Percentiles rank a stretch among this genome's conserved stretches.
These are phyloP conservation scores for Neonectria sp. DNA, from an alignment of 2,329 filamentous ascomycete genomes.

Conservation along the genomic window DNA sequence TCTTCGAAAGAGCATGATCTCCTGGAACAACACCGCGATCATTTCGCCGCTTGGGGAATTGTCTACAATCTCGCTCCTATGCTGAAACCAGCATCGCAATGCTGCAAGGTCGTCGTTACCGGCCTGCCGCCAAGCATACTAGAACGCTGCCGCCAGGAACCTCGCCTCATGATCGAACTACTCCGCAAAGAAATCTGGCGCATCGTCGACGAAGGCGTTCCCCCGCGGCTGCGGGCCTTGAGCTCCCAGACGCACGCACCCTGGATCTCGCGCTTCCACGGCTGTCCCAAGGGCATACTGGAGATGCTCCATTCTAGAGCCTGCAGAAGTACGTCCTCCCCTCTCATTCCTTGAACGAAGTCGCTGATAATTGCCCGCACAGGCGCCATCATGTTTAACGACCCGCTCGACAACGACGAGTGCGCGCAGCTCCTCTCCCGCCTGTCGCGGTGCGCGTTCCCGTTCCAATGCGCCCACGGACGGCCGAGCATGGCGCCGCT, in stretches of 20 bases:
- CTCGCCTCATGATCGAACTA: constrained; percentile 79
- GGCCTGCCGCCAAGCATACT: constrained; percentile 79
- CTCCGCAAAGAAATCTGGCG: constrained; percentile 83
- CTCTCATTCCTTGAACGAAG: too few species aligned
- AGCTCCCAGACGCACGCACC: constrained; percentile 31
- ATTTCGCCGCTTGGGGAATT: constrained; percentile 84
- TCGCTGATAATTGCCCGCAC: constrained; percentile 19
- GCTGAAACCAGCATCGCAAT: not conserved
- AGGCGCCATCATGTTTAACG: constrained; percentile 89
- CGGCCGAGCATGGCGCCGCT: constrained; percentile 76
- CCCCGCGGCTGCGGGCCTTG: constrained; percentile 15
- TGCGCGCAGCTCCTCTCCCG: constrained; percentile 71
- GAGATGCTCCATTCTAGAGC: constrained; percentile 83
- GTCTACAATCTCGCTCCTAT: constrained; percentile 64
- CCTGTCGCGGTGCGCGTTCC: constrained; percentile 77
- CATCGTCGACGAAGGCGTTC: constrained; percentile 62
- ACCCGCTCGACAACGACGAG: constrained; percentile 70
- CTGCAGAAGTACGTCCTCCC: constrained; percentile 72
- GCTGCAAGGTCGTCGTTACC: constrained; percentile 62
- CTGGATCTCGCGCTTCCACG: constrained; percentile 76
- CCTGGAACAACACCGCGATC: constrained; percentile 65
- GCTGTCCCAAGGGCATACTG: constrained; percentile 82
- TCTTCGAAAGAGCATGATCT: constrained; percentile 71
- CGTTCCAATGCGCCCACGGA: constrained; percentile 89
- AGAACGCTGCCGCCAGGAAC: constrained; percentile 82